Evolutionary conservation across 2,329 filamentous ascomycete genomes (phyloP), one percentile per base, ranked within the genome.

Genomic region (Cryphonectria nitschkei): DNA sequence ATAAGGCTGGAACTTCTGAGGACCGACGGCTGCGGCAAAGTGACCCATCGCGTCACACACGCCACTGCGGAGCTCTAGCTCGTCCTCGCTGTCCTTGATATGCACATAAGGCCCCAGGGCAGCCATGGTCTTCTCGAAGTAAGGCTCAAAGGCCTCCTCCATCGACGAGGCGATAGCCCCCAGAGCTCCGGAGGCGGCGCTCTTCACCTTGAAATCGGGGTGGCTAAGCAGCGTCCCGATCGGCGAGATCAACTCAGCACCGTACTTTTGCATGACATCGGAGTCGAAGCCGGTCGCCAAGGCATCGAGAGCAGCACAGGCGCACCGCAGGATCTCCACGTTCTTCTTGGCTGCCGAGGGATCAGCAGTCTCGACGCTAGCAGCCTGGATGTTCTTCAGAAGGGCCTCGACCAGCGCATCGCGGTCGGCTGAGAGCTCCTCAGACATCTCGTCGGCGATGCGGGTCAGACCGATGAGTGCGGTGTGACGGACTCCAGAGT

Each of bases 41-140:
- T 95, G 94, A 71, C 95, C 95, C 86, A 99, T 92, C 34, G 95
- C 91, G 83, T 99, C 96, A 76, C 93, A 94, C 54, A 97, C 94
- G 70, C 94, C 93, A 75, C 93, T 94, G 76, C 96, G 91, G 46
- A 98, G 89, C 74, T 97, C 92, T 68, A 98, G 89, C 79, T 97
- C 94, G 67, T 97, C 94, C 75, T 97, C 93, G 72, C 89, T 93
- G 68, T 95, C 93, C 85, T 97, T 97, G 81, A 97, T 91, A 68
- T 88, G 87, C 74, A 96, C 92, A 77, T 93, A 98, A 68, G 89
- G 88, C 68, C 93, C 94, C 70, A 98, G 89, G n/a, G 92, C 90
- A 74, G 92, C 88, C 94, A 99, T 98, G 39, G 93, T 95, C 74
- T 92, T 87, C 76, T 94, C 89, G 80, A 98, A 97, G 86, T 93